A percentile compares a stretch with the other conserved stretches of the same genome.
phyloP scores from a whole-genome alignment of 2,329 filamentous ascomycete genomes.

The Monilinia laxa region DNA sequence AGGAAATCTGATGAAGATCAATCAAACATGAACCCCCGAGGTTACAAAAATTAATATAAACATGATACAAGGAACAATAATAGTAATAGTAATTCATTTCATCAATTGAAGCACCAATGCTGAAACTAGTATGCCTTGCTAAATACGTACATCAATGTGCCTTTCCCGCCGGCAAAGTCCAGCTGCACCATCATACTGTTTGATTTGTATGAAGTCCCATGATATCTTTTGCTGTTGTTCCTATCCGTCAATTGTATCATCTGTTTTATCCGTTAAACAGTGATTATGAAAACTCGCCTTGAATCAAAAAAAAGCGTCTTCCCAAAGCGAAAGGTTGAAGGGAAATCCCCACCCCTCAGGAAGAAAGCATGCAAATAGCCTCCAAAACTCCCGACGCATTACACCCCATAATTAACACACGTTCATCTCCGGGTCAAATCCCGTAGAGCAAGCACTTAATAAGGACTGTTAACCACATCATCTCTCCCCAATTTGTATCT shows the following conservation, averaged over 20 bases:
- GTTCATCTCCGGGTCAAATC: neutral
- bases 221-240: slow-evolving; percentile 1
- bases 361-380: neutral
- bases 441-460: slow-evolving; percentile 40
- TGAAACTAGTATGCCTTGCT: neutral
- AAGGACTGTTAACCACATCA: slow-evolving; percentile 76
- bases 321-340: neutral
- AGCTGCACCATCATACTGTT: slow-evolving; percentile 16
- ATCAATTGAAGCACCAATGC: neutral
- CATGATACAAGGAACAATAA: neutral
- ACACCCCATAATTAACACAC: neutral
- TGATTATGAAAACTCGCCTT: neutral
- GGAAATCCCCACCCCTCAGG: neutral
- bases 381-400: slow-evolving; percentile 1
- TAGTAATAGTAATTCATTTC: neutral
- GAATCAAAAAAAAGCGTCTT: neutral
- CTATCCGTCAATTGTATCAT: neutral
- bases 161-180: neutral
- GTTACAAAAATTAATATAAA: no score
- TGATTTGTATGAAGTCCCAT: slow-evolving; percentile 5
- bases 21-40: no score
- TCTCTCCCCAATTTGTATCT: slow-evolving; percentile 74
- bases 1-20: no score
- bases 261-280: neutral
- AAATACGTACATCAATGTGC: neutral